Evolutionary conservation across 2,329 filamentous ascomycete species (phyloP).

Genomic region (Trichoderma pleuroti): DNA sequence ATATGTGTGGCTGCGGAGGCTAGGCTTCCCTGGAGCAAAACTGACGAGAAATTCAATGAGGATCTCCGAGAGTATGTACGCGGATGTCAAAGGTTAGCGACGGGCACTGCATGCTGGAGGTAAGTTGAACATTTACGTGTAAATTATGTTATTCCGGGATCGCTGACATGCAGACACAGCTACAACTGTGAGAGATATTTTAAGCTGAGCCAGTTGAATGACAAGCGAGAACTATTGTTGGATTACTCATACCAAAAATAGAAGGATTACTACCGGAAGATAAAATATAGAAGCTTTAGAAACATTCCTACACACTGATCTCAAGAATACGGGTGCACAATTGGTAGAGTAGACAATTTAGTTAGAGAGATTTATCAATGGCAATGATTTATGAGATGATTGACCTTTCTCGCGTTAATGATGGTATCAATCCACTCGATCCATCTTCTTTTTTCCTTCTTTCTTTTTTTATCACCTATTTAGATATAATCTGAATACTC

Average conservation of each 20-base stretch:
- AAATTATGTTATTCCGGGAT: neutral
- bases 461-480: neutral
- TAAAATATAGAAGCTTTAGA: neutral
- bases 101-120: conserved; percentile 8
- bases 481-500: neutral
- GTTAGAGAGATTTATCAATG: too few relatives aligned
- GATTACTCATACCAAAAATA: neutral
- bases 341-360: too few relatives aligned
- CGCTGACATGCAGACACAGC: neutral
- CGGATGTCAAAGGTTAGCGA: neutral
- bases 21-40: conserved; percentile 9
- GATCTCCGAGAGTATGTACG: conserved; percentile 5
- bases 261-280: neutral
- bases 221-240: conserved; percentile 22
- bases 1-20: neutral
- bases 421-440: neutral
- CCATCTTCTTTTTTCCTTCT: neutral
- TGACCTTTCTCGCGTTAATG: neutral
- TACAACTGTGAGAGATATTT: conserved; percentile 18
- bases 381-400: too few relatives aligned
- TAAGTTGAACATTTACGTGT: neutral
- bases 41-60: conserved; percentile 1
- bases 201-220: conserved; percentile 11
- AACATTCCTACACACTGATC: neutral
- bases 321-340: neutral